A percentile compares a stretch with the other conserved stretches of the same genome.
These are phyloP conservation scores for Colletotrichum theobromicola DNA, from an alignment of 2,329 filamentous ascomycete genomes.

Conservation along the genomic window DNA sequence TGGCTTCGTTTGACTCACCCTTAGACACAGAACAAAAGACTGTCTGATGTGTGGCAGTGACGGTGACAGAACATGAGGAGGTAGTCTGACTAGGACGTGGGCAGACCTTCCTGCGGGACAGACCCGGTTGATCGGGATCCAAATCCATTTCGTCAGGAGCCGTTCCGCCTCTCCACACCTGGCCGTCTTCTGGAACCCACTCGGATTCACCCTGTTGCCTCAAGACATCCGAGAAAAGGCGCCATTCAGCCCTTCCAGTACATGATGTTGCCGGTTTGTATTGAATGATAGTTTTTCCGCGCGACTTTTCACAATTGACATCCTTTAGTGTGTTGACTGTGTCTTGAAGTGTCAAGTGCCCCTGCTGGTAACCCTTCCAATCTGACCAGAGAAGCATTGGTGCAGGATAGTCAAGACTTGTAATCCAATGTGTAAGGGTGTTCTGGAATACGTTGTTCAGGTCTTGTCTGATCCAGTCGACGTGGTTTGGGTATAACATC, in stretches of 20 bases:
- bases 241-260: not conserved
- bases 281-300: not conserved
- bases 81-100: not conserved
- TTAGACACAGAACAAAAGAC: conserved; percentile 10
- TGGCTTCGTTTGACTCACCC: not conserved
- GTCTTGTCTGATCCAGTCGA: not conserved
- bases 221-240: not conserved
- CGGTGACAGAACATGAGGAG: conserved; percentile 1
- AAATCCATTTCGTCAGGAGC: not conserved
- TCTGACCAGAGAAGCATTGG: not conserved
- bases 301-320: not conserved
- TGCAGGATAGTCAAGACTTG: not conserved
- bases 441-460: not conserved
- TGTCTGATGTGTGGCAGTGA: conserved; percentile 13
- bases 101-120: not conserved
- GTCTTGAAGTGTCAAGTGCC: not conserved
- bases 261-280: not conserved
- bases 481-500: not conserved
- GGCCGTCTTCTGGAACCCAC: not conserved
- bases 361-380: not conserved
- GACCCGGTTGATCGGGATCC: not conserved
- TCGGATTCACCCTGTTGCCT: not conserved
- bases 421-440: not conserved
- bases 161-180: not conserved
- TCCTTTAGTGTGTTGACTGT: not conserved